Base-by-base conservation (phyloP, 2,329 filamentous ascomycete species). In the Nigrograna mackinnonii region DNA sequence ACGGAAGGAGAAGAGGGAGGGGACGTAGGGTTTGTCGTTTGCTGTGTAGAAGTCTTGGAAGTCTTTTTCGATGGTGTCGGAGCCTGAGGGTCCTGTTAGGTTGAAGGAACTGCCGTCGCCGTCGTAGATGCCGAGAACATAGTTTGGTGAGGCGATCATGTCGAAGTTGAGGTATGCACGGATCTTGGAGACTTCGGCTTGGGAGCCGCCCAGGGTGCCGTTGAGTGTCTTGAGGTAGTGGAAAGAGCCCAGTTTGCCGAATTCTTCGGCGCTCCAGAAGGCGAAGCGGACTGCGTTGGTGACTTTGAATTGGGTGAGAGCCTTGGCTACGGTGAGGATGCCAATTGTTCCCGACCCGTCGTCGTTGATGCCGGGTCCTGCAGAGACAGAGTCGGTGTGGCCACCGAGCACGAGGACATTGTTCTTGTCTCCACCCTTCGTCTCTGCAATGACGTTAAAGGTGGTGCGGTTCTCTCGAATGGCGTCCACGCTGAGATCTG, bases 391-490 rank as follows among this genome's bases (percentile, higher is more conserved):
- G 49, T 71, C 68, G 30, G 61, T 62, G 50, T 73, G 69, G 5
- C 66, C 70, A 19, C 67, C 69, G 13, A 71, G 52, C 48, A 66
- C 58, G 44, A 72, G 59, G 19, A 70, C 67, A 36, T 70, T 70
- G 53, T 69, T 56, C 41, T 67, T 62, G 44, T 72, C 67, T n/a
- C 68, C 69, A 18, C 58, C 53, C 45, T 66, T 69, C 36, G 67
- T 68, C 42, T 70, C 61, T 18, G 69, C 63, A 19, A 66, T 65
- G 44, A 66, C 57, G 30, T 66, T 67, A 52, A 57, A 67, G 44
- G 75, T 79, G 4, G 72, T 74, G 20, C 73, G 68, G 54, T 74
- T 75, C 50, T 77, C 70, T 19, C 69, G 53, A 43, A 71, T 57
- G 32, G 72, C 66, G 34, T 78, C 58, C 14, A 79, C 67, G 24